Base-by-base conservation (phyloP, 257 asterid species). In the Striga asiatica region DNA sequence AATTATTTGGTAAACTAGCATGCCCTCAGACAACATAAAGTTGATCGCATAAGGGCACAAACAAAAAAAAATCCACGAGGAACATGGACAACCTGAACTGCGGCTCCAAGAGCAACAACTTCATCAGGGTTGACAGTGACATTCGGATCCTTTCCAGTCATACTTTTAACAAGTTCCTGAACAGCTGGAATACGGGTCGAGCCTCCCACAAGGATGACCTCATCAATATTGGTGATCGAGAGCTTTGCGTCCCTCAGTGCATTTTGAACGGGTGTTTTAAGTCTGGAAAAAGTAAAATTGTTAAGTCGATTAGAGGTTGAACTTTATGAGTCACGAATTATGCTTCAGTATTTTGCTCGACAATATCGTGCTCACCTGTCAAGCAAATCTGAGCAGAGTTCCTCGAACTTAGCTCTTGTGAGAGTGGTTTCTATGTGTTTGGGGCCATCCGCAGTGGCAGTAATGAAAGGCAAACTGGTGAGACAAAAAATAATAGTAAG, bases 91-190 rank as follows among this genome's bases (percentile, higher is more conserved):
- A 82, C 98, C 96, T 91, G 98, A 64, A 91, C 98, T 14, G 98
- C 98, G 60, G 98, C 98, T 64, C 98, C 98, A 55, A 91, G 96
- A 56, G 98, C 98, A 69, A 91, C 98, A 24, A 91, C 98, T 77
- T 91, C 98, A 70, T 91, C 98, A 6, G 98, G 98, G 62, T 91
- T 91, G 45, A 91, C 98, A 3, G 96, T 79, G 21, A 91, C 98
- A 64, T 91, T 91, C 49, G 98, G 98, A 67, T 87, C 98, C 74
- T 87, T 91, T 54, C 95, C 94, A 0, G 96, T 91, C 83, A 91
- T 10, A 71, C 84, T 91, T 77, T 80, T 82, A 27, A 91, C 95
- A 58, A 91, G 92, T 59, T 82, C 92, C 81, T 86, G 96, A 64
- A 91, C 98, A 56, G 98, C 95, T 24, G 98, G 98, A 55, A 87